Evolutionary conservation across 352 stramenopile genomes (phyloP), one percentile per base, ranked within the genome.

Genomic region (Phytopythium ostracodes): DNA sequence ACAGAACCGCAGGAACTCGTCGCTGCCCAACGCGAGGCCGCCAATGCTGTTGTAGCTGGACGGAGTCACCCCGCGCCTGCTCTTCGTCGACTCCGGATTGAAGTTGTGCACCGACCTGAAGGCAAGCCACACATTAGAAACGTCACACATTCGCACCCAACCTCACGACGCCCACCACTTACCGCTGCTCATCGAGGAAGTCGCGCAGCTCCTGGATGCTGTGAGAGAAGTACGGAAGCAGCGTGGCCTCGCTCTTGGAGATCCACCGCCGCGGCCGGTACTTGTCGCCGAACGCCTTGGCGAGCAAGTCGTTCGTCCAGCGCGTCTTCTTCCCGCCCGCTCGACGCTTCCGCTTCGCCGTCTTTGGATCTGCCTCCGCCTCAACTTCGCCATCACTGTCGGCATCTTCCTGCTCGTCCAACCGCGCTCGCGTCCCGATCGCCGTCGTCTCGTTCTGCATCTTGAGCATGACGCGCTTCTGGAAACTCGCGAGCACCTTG

Each of bases 141-240:
- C 54, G 20, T 38, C 1, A 22, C 27, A 8, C 10, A 52, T 17
- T 14, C 14, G 40, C 29, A 33, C 29, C 29, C 4, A 18, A 55
- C 24, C 9, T 38, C 27, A 6, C 31, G 8, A 18, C 17, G 51
- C 8, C 15, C 15, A 9, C 7, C 18, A 33, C 62, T n/a, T 65
- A 87, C 77, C 75, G 78, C 69, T 81, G 68, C 43, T 78, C 69
- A 6, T 79, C 63, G 22, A 88, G 62, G 43, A 84, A 84, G 35
- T 86, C 71, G 33, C 81, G 78, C 10, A 92, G 64, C 36, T 89
- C 73, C 55, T 91, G 77, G 29, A 84, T 78, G 17, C 62, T 72
- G 50, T 92, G 78, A 1, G 71, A 76, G 62, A 92, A 89, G 57
- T 84, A 76, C 17, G 84, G 84, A 14, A 92, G 62, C 44, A 87